These are phyloP conservation scores for Arthrocladium fulminans DNA, from an alignment of 2,329 filamentous ascomycete genomes.

Conservation along the genomic window DNA sequence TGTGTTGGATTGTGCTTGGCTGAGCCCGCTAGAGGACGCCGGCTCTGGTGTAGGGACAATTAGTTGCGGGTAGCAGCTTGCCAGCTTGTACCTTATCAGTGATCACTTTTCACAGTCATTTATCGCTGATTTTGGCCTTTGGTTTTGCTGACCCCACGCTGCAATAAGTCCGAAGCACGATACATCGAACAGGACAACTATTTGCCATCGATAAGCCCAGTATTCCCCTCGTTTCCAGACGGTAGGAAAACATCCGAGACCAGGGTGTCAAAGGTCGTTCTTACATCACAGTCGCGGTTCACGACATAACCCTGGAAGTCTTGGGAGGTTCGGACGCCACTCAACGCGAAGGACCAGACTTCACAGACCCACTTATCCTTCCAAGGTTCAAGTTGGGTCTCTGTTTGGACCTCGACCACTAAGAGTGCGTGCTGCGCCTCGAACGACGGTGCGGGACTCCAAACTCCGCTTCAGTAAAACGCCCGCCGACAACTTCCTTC, in stretches of 20 bases:
- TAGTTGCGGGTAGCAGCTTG: no score
- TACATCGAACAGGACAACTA: no score
- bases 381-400: neutral
- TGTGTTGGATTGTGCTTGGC: neutral
- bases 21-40: neutral
- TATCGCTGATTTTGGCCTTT: no score
- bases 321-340: neutral
- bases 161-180: no score
- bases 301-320: conserved; percentile 1
- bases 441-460: conserved; percentile 9
- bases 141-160: no score
- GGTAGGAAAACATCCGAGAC: no score
- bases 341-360: neutral
- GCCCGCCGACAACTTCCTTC: conserved; percentile 11
- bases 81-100: no score
- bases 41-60: no score
- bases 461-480: conserved; percentile 1
- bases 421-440: conserved; percentile 8
- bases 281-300: neutral
- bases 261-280: no score
- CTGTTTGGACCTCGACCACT: conserved; percentile 1
- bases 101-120: no score
- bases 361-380: neutral
- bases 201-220: no score
- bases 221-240: no score